Conservation (phyloP, 78 protist genomes). For the Planoprotostelium fungivorum region DNA sequence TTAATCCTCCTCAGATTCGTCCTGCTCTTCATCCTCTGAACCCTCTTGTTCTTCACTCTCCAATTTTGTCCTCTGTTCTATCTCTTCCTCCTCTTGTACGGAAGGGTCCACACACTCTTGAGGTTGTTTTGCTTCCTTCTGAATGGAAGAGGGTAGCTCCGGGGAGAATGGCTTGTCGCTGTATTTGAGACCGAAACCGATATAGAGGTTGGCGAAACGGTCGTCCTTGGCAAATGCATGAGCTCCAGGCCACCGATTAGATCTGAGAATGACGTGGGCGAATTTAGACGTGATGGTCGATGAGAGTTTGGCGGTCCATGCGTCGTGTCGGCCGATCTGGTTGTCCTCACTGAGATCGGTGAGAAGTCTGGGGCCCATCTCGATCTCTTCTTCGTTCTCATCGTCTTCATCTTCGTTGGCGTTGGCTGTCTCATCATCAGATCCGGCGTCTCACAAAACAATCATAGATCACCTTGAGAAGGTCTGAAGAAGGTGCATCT, state of each 20-base stretch:
- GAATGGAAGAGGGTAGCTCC: neutral
- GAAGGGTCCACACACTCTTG: slow-evolving; percentile 3
- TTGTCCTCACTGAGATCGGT: neutral
- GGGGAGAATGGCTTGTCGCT: slow-evolving; percentile 20
- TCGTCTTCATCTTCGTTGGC: slow-evolving; percentile 36
- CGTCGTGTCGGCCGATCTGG: neutral
- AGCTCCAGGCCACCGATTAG: slow-evolving; percentile 49
- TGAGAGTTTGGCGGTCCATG: neutral
- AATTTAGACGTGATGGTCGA: neutral
- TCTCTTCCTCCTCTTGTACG: neutral
- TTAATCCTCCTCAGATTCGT: neutral
- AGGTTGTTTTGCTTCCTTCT: neutral
- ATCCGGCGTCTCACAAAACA: slow-evolving; percentile 6
- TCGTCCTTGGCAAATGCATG: neutral
- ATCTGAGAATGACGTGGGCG: neutral
- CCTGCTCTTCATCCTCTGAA: neutral
- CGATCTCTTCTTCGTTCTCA: slow-evolving; percentile 11
- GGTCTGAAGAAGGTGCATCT: neutral
- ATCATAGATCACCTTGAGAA: neutral
- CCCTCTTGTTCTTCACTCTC: neutral
- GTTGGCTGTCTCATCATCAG: neutral
- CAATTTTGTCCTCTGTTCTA: neutral
- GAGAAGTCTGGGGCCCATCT: slow-evolving; percentile 2
- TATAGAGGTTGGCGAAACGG: slow-evolving; percentile 7
- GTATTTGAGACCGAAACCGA: slow-evolving; percentile 31